These are phyloP conservation scores for Lentinula raphanica DNA, from an alignment of 768 basidiomycete species.

Conservation along the genomic window DNA sequence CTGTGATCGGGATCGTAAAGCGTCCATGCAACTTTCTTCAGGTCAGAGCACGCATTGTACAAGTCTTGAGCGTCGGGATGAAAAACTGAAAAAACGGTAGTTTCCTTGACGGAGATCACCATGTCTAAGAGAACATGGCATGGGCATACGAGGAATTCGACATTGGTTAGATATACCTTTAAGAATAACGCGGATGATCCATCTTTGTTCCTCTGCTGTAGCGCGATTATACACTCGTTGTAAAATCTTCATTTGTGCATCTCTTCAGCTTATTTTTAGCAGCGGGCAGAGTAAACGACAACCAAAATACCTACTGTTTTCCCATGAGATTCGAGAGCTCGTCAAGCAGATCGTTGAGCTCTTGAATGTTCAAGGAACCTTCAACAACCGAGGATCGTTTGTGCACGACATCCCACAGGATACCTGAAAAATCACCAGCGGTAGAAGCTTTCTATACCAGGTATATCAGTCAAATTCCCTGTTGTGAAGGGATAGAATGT, in stretches of 20 bases:
- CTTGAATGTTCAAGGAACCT: constrained; percentile 72
- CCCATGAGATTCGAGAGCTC: constrained; percentile 67
- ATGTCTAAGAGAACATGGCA: constrained; percentile 52
- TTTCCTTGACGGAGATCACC: constrained; percentile 90
- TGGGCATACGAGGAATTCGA: neutral
- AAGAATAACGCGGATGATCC: constrained; percentile 94
- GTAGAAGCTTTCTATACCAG: constrained; percentile 48
- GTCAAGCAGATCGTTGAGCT: constrained; percentile 78
- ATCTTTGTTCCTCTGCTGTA: constrained; percentile 86
- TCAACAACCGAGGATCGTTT: constrained; percentile 78
- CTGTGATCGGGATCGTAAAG: constrained; percentile 72
- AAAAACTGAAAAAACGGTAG: constrained; percentile 84
- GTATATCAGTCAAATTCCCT: neutral
- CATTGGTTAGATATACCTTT: constrained; percentile 57
- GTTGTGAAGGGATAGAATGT: constrained; percentile 14
- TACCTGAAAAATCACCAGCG: constrained; percentile 78
- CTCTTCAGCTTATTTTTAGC: constrained; percentile 36
- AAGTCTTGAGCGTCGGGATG: constrained; percentile 93
- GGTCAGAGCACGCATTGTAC: constrained; percentile 94
- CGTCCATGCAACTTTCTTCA: constrained; percentile 90
- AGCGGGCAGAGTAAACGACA: neutral
- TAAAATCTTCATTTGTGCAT: constrained; percentile 69
- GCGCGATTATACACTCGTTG: constrained; percentile 72
- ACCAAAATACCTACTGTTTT: constrained; percentile 51
- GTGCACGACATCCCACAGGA: constrained; percentile 81